Base-by-base conservation (phyloP, 805 yeast species). In the Myxozyma geophila region DNA sequence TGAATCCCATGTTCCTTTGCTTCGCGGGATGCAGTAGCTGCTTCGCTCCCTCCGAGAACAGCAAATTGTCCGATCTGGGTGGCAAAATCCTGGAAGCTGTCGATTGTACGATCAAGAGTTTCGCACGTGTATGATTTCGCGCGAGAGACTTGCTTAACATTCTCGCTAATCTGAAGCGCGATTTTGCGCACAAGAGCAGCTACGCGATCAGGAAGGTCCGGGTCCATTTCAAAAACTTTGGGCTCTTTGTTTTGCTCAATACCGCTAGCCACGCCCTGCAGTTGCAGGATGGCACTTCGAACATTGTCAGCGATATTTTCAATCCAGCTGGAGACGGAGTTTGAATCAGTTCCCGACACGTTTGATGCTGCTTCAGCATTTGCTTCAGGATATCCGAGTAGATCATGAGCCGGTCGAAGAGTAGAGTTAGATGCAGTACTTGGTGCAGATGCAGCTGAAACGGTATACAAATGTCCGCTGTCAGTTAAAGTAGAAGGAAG, bases 31-130 rank as follows among this genome's bases (percentile, higher is more conserved):
- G 53, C 58, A n/a, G 58, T 57, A 7, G 61, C 64, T 15, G 64
- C 60, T 35, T 57, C 52, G 13, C 33, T 57, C 12, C 64, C 63
- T 7, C 63, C 58, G 1, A 63, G 33, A 15, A 44, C 28, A 15
- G 66, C 64, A 23, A 63, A 50, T 33, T 63, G 66, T n/a, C 64
- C 60, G 17, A 63, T 54, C 44, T 63, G 63, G 13, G 52, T 58
- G 4, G 60, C 64, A 39, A 63, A 63, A 23, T 54, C 63, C 50
- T 63, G 63, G 48, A 63, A 54, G 28, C 59, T 54, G 33, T 37
- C 17, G 43, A 63, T 35, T 8, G 63, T 52, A 12, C 60, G 64
- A 23, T 63, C 64, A 36, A 59, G 35, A n/a, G 58, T 40, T 7
- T 58, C 63, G 19, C 58, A 53, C 35, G 59, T 33, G 23, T 52